These are phyloP conservation scores for Didymella arachidicola DNA, from an alignment of 2,329 filamentous ascomycete species.

Conservation along the genomic window DNA sequence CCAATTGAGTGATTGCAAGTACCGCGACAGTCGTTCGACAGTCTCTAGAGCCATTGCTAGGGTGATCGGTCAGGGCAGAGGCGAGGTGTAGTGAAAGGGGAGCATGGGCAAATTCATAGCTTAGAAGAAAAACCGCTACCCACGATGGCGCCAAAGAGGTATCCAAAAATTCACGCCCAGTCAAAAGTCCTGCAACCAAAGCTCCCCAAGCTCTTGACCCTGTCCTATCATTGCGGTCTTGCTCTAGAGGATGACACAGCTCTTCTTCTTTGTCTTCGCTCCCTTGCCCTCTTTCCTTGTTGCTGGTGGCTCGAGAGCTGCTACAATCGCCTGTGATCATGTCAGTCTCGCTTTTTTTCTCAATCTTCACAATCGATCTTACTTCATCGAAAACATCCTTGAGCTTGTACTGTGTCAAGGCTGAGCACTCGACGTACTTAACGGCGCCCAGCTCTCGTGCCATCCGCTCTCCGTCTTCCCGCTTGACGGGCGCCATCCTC, in stretches of 20 bases:
- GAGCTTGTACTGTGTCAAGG: conserved; percentile 95
- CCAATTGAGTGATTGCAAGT: background rate
- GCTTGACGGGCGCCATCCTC: conserved; percentile 92
- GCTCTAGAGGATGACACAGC: conserved; percentile 49
- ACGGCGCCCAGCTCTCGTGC: conserved; percentile 96
- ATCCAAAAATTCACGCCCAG: conserved; percentile 50
- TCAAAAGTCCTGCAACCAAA: conserved; percentile 42
- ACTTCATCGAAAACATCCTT: conserved; percentile 99
- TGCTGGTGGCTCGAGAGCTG: conserved; percentile 85
- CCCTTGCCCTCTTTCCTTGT: conserved; percentile 63
- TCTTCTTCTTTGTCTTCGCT: conserved; percentile 45
- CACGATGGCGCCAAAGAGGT: conserved; percentile 52
- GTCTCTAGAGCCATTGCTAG: background rate
- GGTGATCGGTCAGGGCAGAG: background rate
- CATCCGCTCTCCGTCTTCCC: conserved; percentile 94
- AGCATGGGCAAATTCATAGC: conserved; percentile 34
- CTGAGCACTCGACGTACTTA: conserved; percentile 99
- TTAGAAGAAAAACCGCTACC: conserved; percentile 50
- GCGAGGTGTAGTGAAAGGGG: conserved; percentile 22
- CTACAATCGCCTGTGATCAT: conserved; percentile 80
- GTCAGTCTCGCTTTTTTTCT: conserved; percentile 16
- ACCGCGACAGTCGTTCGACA: background rate
- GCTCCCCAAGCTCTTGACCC: conserved; percentile 24
- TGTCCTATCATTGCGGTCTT: background rate
- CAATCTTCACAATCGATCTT: conserved; percentile 41